phyloP scores from a whole-genome alignment of 2,329 filamentous ascomycete genomes.

The Trichoderma breve region DNA sequence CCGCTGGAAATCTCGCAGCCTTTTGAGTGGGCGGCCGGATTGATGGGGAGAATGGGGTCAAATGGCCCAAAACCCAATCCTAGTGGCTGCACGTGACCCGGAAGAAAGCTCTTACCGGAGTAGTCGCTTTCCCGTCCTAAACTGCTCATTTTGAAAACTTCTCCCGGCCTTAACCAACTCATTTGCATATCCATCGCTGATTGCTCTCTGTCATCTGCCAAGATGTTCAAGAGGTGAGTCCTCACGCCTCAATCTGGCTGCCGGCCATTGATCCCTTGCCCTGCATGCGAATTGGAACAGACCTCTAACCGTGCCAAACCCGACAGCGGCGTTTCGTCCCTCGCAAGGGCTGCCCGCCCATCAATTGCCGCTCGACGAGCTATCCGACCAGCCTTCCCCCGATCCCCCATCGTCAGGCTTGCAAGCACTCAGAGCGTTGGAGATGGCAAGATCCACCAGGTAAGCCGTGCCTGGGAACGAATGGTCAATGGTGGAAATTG shows the following conservation, averaged over 20 bases:
- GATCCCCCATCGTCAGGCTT: conserved; percentile 56
- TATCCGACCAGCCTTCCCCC: conserved; percentile 55
- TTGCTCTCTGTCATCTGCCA: conserved; percentile 67
- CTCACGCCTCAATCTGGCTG: conserved; percentile 14
- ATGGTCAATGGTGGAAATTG: conserved; percentile 18
- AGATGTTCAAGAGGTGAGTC: conserved; percentile 81
- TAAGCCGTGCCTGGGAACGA: conserved; percentile 36
- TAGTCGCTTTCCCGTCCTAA: conserved; percentile 44
- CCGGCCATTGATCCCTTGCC: conserved; percentile 28
- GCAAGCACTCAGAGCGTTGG: conserved; percentile 58
- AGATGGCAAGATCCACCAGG: conserved; percentile 69
- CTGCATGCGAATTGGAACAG: conserved; percentile 46
- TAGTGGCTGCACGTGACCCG: conserved; percentile 37
- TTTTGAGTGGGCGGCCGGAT: background rate
- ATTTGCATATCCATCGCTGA: conserved; percentile 58
- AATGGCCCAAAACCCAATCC: background rate
- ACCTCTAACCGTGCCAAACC: conserved; percentile 42
- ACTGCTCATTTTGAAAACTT: conserved; percentile 50
- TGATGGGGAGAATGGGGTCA: conserved; percentile 7
- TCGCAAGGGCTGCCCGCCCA: conserved; percentile 61
- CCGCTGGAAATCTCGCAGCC: conserved; percentile 10
- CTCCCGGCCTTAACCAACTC: conserved; percentile 50
- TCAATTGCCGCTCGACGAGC: conserved; percentile 59
- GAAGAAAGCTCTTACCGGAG: conserved; percentile 45
- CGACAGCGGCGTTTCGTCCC: conserved; percentile 63